Evolutionary conservation across 2,329 filamentous ascomycete species (phyloP).

Genomic region (Ceratocystis papillata): DNA sequence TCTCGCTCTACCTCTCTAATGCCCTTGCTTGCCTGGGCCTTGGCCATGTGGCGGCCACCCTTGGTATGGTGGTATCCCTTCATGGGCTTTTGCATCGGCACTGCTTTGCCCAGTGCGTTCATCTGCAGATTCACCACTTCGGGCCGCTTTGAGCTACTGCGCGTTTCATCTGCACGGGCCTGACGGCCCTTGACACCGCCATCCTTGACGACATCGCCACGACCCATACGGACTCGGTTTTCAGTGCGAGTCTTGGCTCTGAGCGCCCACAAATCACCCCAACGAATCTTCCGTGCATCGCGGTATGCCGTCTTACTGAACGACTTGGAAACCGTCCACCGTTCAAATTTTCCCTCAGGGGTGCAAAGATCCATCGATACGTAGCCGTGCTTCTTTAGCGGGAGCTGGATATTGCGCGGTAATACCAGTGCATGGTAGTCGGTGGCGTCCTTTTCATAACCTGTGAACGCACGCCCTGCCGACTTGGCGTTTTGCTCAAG

Average conservation of each 20-base stretch:
- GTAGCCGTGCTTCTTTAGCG: conserved; percentile 80
- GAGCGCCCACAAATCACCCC: conserved; percentile 93
- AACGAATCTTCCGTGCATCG: conserved; percentile 77
- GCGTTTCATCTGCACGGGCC: conserved; percentile 18
- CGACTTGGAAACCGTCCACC: conserved; percentile 81
- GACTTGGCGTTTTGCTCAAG: conserved; percentile 34
- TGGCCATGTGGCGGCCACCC: conserved; percentile 23
- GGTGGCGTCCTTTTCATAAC: conserved; percentile 47
- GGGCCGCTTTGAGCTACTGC: conserved; percentile 14
- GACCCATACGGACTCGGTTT: conserved; percentile 51
- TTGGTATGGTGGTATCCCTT: conserved; percentile 24
- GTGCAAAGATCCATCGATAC: conserved; percentile 88
- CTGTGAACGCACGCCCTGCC: conserved; percentile 57
- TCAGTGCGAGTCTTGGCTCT: conserved; percentile 75
- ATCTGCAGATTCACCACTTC: conserved; percentile 23
- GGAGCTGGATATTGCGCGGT: conserved; percentile 67
- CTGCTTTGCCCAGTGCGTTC: conserved; percentile 24
- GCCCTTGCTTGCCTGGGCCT: conserved; percentile 18
- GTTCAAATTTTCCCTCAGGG: conserved; percentile 70
- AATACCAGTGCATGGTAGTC: conserved; percentile 54
- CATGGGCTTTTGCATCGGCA: conserved; percentile 24
- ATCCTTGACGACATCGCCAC: conserved; percentile 31
- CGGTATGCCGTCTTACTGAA: conserved; percentile 75
- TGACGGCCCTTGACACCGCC: conserved; percentile 23
- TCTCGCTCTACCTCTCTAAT: conserved; percentile 19